phyloP scores from a whole-genome alignment of 2,329 filamentous ascomycete species.

The Aspergillus neoniger region DNA sequence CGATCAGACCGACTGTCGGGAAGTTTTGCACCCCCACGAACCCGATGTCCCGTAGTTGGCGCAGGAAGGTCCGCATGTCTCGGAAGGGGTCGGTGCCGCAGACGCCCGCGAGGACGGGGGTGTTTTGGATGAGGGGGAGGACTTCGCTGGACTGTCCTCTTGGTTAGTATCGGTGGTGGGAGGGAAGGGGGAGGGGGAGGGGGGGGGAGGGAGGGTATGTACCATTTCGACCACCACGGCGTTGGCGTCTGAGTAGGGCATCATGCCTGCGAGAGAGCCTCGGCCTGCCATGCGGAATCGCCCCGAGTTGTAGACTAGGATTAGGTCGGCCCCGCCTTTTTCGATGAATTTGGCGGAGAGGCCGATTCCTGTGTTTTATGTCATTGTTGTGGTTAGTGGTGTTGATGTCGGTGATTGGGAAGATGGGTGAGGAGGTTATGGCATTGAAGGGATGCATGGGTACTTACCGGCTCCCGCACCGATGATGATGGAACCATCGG shows the following conservation, averaged over 20 bases:
- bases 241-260: constrained; percentile 72
- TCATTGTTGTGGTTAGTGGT: neutral
- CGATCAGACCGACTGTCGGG: constrained; percentile 70
- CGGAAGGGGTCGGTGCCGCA: constrained; percentile 72
- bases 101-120: constrained; percentile 69
- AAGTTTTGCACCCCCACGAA: constrained; percentile 74
- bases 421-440: neutral
- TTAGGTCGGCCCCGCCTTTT: constrained; percentile 66
- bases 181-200: too few species aligned
- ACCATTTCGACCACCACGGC: constrained; percentile 70
- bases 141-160: constrained; percentile 60
- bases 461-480: constrained; percentile 64
- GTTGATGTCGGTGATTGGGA: neutral
- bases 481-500: constrained; percentile 60
- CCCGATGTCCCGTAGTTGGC: constrained; percentile 61
- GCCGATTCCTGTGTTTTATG: constrained; percentile 57
- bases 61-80: constrained; percentile 61
- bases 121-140: constrained; percentile 63
- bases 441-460: neutral
- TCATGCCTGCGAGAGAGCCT: constrained; percentile 68
- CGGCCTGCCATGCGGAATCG: constrained; percentile 72
- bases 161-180: neutral
- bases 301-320: constrained; percentile 72
- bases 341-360: constrained; percentile 72
- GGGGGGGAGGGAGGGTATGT: neutral